phyloP scores from a whole-genome alignment of 768 basidiomycete genomes.

The Lepiota brunneoincarnata region DNA sequence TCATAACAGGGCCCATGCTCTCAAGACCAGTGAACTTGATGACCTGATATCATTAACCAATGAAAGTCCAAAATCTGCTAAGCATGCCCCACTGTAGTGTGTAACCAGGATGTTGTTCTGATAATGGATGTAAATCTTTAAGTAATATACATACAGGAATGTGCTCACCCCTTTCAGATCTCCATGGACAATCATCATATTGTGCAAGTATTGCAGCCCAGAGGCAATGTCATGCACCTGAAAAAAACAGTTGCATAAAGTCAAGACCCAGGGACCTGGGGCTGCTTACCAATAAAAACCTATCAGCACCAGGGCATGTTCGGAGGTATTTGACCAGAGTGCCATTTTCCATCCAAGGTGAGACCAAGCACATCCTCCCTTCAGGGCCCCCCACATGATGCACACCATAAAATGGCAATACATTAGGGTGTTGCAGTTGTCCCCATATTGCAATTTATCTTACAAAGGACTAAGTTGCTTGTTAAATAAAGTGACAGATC shows the following conservation, averaged over 20 bases:
- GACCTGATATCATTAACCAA: constrained; percentile 9
- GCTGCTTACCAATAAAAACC: background rate
- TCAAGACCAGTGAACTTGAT: constrained; percentile 9
- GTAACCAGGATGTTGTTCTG: constrained; percentile 10
- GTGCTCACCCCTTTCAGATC: constrained; percentile 10
- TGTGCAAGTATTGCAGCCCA: constrained; percentile 5
- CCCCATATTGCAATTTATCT: constrained; percentile 11
- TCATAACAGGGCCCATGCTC: constrained; percentile 11
- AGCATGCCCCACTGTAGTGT: background rate
- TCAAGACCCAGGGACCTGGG: background rate
- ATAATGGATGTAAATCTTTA: background rate
- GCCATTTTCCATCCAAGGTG: constrained; percentile 16
- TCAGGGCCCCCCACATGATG: constrained; percentile 6
- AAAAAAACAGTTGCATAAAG: background rate
- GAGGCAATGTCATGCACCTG: background rate
- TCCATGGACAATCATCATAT: constrained; percentile 4
- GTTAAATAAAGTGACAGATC: no score
- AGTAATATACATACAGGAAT: background rate
- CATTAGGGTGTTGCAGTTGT: constrained; percentile 8
- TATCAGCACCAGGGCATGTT: background rate
- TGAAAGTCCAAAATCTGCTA: constrained; percentile 10
- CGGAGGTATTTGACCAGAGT: constrained; percentile 4
- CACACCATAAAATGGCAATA: constrained; percentile 14
- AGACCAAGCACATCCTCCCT: constrained; percentile 10
- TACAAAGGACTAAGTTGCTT: background rate